These are phyloP conservation scores for Rhododendron simsii DNA, from an alignment of 148 eudicot genomes.

Conservation along the genomic window DNA sequence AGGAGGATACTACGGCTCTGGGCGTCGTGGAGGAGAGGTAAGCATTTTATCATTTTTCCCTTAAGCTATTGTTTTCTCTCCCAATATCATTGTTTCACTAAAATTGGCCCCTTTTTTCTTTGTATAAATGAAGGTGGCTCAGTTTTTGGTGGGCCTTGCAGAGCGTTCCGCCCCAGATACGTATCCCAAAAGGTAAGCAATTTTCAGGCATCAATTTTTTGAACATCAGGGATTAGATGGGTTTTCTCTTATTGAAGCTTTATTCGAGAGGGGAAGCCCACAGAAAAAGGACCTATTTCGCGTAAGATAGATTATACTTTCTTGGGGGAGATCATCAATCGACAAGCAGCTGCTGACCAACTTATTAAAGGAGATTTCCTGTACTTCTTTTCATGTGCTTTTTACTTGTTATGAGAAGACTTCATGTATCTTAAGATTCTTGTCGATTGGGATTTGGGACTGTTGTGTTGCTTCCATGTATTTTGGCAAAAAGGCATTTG, in stretches of 20 bases:
- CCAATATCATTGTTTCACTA: neutral
- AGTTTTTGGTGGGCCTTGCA: slow-evolving; percentile 91
- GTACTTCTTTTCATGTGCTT: neutral
- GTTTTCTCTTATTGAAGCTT: neutral
- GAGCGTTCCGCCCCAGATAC: slow-evolving; percentile 58
- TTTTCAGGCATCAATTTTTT: neutral
- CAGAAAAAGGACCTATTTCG: neutral
- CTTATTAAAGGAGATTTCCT: neutral
- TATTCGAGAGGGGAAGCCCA: neutral
- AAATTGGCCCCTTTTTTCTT: slow-evolving; percentile 4
- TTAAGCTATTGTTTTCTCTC: neutral
- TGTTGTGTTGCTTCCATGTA: neutral
- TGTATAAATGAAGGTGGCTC: slow-evolving; percentile 49
- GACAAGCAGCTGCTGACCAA: neutral
- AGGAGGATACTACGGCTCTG: slow-evolving; percentile 98
- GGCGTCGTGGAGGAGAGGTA: slow-evolving; percentile 94
- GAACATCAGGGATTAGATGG: neutral
- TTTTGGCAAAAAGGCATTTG: neutral
- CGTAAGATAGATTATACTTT: neutral
- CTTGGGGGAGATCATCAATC: neutral
- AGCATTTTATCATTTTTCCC: neutral
- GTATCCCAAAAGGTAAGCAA: slow-evolving; percentile 56
- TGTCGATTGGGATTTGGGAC: neutral
- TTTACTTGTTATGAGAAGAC: neutral
- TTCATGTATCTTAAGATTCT: neutral